These are phyloP conservation scores for Chytriomyces confervae DNA, from an alignment of 192 early-diverging fungal genomes.

Conservation along the genomic window DNA sequence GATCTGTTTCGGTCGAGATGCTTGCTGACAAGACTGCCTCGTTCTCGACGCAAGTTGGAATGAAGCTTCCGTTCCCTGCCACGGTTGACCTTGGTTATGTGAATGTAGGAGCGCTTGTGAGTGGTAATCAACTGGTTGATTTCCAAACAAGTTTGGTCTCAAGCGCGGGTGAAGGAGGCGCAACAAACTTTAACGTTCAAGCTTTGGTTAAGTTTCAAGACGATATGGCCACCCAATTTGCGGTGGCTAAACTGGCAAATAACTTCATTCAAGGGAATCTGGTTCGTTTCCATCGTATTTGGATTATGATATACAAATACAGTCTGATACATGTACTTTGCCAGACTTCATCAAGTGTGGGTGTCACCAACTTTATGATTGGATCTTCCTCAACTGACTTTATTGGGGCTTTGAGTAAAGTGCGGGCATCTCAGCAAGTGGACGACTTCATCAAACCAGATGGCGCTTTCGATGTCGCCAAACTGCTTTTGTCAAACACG, in stretches of 20 bases:
- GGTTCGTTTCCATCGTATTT: neutral
- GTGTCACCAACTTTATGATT: slow-evolving; percentile 1
- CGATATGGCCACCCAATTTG: slow-evolving; percentile 33
- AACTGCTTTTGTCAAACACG: neutral
- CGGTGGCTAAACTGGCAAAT: slow-evolving; percentile 37
- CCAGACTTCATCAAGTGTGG: neutral
- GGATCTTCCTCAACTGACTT: slow-evolving; percentile 18
- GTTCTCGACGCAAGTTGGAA: slow-evolving; percentile 9
- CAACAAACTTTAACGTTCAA: slow-evolving; percentile 24
- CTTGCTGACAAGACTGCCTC: slow-evolving; percentile 18
- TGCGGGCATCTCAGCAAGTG: neutral
- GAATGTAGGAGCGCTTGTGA: slow-evolving; percentile 19
- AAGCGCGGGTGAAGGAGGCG: neutral
- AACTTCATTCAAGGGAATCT: slow-evolving; percentile 33
- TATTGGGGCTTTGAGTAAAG: slow-evolving; percentile 1
- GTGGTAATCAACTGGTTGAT: slow-evolving; percentile 50
- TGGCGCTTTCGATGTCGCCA: neutral
- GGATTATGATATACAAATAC: neutral
- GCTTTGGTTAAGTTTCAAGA: slow-evolving; percentile 37
- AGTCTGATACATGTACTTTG: neutral
- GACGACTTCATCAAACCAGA: neutral
- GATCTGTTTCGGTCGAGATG: slow-evolving; percentile 9
- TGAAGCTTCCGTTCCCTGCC: slow-evolving; percentile 32
- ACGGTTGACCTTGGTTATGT: slow-evolving; percentile 32
- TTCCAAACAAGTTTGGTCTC: neutral